Percentiles rank a stretch among this genome's conserved stretches.
phyloP scores from a whole-genome alignment of 1,284 basidiomycete genomes.

The Sphagnurus paluster region DNA sequence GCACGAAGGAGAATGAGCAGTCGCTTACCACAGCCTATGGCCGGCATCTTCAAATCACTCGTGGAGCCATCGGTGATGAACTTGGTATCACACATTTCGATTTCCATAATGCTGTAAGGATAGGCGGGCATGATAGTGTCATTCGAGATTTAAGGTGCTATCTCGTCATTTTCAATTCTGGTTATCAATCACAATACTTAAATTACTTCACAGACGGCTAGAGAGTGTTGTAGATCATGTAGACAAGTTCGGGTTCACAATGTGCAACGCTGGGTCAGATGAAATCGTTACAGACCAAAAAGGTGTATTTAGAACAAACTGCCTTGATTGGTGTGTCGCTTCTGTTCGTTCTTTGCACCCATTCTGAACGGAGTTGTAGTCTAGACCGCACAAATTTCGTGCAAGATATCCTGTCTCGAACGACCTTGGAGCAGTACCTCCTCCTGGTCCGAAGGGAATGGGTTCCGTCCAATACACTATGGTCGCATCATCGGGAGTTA shows the following conservation, averaged over 20 bases:
- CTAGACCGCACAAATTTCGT: slow-evolving; percentile 98
- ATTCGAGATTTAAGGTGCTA: slow-evolving; percentile 70
- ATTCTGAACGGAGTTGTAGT: too few relatives aligned
- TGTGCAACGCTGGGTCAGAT: slow-evolving; percentile 65
- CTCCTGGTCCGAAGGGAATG: slow-evolving; percentile 71
- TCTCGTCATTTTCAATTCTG: slow-evolving; percentile 7
- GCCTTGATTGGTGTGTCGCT: slow-evolving; percentile 82
- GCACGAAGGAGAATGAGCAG: slow-evolving; percentile 90
- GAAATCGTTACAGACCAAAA: slow-evolving; percentile 81
- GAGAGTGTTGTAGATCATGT: slow-evolving; percentile 64
- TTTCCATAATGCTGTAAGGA: slow-evolving; percentile 84
- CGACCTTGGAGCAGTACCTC: slow-evolving; percentile 75
- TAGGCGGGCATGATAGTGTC: slow-evolving; percentile 89
- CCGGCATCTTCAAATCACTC: slow-evolving; percentile 69
- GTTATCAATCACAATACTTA: slow-evolving; percentile 10
- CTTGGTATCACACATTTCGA: slow-evolving; percentile 88
- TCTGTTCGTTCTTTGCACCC: slow-evolving; percentile 10
- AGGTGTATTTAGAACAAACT: slow-evolving; percentile 94
- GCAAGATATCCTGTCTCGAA: slow-evolving; percentile 87
- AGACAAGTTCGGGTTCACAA: slow-evolving; percentile 85
- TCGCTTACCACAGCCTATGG: slow-evolving; percentile 82
- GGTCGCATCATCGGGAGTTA: slow-evolving; percentile 87
- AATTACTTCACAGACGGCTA: slow-evolving; percentile 46
- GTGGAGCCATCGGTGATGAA: slow-evolving; percentile 55
- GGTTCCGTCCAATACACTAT: slow-evolving; percentile 70